These are phyloP conservation scores for Brasilioporus rufonigricans DNA, from an alignment of 768 basidiomycete genomes.

Conservation along the genomic window DNA sequence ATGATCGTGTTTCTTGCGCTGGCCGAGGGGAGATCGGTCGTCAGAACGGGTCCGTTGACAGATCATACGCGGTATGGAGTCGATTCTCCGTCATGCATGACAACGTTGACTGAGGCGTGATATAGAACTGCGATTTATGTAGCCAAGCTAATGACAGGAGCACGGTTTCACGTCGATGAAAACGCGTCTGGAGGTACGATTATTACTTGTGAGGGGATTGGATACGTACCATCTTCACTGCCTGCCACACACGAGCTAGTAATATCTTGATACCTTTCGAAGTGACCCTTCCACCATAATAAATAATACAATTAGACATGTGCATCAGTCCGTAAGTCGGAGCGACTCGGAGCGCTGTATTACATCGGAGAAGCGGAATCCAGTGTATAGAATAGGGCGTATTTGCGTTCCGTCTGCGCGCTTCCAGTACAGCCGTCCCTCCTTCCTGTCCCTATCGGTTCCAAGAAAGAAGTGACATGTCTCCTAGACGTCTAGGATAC, in stretches of 20 bases:
- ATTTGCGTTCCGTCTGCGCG: background rate
- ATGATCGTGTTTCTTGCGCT: conserved; percentile 76
- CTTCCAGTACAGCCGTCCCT: conserved; percentile 2
- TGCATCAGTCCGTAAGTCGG: conserved; percentile 10
- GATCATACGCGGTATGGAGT: conserved; percentile 61
- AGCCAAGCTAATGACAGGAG: conserved; percentile 64
- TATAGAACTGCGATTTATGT: conserved; percentile 68
- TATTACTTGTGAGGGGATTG: conserved; percentile 65
- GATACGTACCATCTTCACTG: conserved; percentile 37
- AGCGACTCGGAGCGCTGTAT: conserved; percentile 15
- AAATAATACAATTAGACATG: conserved; percentile 24
- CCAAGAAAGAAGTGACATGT: conserved; percentile 87
- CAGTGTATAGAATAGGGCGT: conserved; percentile 18
- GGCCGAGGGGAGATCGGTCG: conserved; percentile 58
- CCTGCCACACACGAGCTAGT: background rate
- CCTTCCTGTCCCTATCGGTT: conserved; percentile 44
- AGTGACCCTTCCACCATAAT: background rate
- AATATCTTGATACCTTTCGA: background rate
- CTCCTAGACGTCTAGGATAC: conserved; percentile 66
- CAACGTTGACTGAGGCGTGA: background rate
- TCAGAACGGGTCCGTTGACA: conserved; percentile 56
- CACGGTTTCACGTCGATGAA: conserved; percentile 56
- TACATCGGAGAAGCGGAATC: conserved; percentile 20
- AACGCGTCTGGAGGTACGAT: conserved; percentile 39
- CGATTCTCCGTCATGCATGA: background rate